Evolutionary conservation across 345 rosid species (phyloP).

Genomic region (Aquilaria malaccensis): DNA sequence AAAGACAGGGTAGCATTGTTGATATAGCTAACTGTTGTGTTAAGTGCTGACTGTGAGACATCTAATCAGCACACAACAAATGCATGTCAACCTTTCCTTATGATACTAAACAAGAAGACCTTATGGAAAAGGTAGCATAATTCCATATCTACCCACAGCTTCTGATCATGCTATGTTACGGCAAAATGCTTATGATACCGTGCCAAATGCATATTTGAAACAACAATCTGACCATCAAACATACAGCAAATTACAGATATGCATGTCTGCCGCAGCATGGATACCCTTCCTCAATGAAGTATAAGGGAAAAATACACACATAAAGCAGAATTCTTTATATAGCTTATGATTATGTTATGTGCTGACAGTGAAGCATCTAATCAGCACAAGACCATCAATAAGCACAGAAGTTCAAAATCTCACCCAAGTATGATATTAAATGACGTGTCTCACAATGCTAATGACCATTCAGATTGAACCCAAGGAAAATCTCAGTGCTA

Average conservation of each 20-base stretch:
- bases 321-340: slow-evolving; percentile 17
- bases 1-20: slow-evolving; percentile 5
- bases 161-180: too few relatives aligned
- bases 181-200: too few relatives aligned
- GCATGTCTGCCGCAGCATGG: slow-evolving; percentile 25
- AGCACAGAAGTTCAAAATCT: not conserved
- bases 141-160: too few relatives aligned
- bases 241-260: too few relatives aligned
- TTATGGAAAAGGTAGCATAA: slow-evolving; percentile 7
- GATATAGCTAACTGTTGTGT: slow-evolving; percentile 21
- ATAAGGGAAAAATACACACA: slow-evolving; percentile 20
- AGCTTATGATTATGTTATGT: slow-evolving; percentile 24
- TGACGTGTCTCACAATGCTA: too few relatives aligned
- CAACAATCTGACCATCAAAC: too few relatives aligned
- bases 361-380: slow-evolving; percentile 8
- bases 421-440: too few relatives aligned
- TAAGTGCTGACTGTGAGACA: slow-evolving; percentile 13
- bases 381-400: slow-evolving; percentile 21
- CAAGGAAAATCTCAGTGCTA: too few relatives aligned
- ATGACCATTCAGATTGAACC: too few relatives aligned
- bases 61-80: slow-evolving; percentile 14
- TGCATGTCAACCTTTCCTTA: not conserved
- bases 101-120: too few relatives aligned
- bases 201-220: too few relatives aligned
- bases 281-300: slow-evolving; percentile 16